These are phyloP conservation scores for Psilocybe tampanensis DNA, from an alignment of 768 basidiomycete genomes.

Conservation along the genomic window DNA sequence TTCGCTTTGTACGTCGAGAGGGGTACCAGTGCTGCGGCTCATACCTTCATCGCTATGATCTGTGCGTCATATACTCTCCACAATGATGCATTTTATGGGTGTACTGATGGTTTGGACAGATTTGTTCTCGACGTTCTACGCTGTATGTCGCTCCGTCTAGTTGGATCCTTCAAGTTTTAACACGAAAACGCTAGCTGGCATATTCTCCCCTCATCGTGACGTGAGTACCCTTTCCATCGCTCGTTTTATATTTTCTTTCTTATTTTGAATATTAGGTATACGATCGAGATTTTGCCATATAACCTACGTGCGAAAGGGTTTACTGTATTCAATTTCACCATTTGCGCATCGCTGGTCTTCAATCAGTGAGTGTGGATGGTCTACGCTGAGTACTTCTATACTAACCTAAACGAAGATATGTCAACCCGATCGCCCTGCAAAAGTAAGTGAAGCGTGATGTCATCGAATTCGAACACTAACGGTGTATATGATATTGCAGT, in stretches of 20 bases:
- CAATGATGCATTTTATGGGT: background rate
- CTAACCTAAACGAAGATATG: conserved; percentile 35
- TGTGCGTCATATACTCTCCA: background rate
- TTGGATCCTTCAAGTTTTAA: background rate
- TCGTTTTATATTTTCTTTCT: background rate
- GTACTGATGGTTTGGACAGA: background rate
- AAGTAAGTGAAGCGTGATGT: conserved; percentile 18
- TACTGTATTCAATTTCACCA: conserved; percentile 60
- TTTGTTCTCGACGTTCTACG: conserved; percentile 14
- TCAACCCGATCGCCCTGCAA: conserved; percentile 47
- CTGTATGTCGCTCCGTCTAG: background rate
- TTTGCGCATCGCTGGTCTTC: conserved; percentile 65
- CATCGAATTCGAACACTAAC: no score
- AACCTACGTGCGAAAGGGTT: conserved; percentile 68
- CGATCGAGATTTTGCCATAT: conserved; percentile 31
- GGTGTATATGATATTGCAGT: background rate
- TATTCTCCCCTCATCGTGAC: conserved; percentile 36
- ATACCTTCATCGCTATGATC: conserved; percentile 55
- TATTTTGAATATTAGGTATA: conserved; percentile 22
- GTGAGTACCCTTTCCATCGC: conserved; percentile 14
- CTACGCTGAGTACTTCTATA: background rate
- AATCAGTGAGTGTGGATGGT: conserved; percentile 59
- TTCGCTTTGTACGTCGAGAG: conserved; percentile 40
- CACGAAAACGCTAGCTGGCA: conserved; percentile 27
- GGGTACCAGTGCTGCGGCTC: conserved; percentile 41